Percentiles rank a stretch among this genome's conserved stretches.
These are phyloP conservation scores for Phytopythium delawarense DNA, from an alignment of 352 stramenopile species.

Conservation along the genomic window DNA sequence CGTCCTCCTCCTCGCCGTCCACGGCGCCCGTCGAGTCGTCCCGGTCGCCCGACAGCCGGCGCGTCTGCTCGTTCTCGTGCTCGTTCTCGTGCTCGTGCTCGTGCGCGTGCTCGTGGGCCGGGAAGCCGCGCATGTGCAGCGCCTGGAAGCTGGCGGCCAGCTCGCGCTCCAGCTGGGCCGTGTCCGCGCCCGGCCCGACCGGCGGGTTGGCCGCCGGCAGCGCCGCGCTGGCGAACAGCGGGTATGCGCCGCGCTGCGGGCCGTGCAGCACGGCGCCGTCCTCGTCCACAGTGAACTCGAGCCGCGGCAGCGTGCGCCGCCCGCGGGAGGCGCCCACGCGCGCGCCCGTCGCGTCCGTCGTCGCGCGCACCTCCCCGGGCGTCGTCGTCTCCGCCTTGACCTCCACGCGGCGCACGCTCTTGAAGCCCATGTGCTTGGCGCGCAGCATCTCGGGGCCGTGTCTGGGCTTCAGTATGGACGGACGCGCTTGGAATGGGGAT, in stretches of 20 bases:
- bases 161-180: conserved; percentile 30
- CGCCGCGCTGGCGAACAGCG: conserved; percentile 18
- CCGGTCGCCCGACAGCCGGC: background rate
- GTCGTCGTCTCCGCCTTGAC: conserved; percentile 87
- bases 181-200: conserved; percentile 6
- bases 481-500: no score
- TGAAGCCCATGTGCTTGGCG: conserved; percentile 82
- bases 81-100: conserved; percentile 5
- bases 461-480: no score
- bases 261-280: conserved; percentile 76
- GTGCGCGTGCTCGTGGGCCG: conserved; percentile 10
- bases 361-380: conserved; percentile 66
- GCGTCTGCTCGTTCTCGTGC: background rate
- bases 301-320: conserved; percentile 71
- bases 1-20: conserved; percentile 10
- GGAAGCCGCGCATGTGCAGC: conserved; percentile 54
- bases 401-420: conserved; percentile 72
- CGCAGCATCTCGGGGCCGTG: conserved; percentile 38
- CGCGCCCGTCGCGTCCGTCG: conserved; percentile 56
- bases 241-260: conserved; percentile 53
- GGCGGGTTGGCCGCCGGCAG: conserved; percentile 7
- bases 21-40: background rate
- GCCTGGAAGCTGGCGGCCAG: conserved; percentile 48
- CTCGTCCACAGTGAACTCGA: conserved; percentile 84
- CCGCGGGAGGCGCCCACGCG: conserved; percentile 56